These are phyloP conservation scores for Areca catechu DNA, from an alignment of 176 grass and related monocot species.

Conservation along the genomic window DNA sequence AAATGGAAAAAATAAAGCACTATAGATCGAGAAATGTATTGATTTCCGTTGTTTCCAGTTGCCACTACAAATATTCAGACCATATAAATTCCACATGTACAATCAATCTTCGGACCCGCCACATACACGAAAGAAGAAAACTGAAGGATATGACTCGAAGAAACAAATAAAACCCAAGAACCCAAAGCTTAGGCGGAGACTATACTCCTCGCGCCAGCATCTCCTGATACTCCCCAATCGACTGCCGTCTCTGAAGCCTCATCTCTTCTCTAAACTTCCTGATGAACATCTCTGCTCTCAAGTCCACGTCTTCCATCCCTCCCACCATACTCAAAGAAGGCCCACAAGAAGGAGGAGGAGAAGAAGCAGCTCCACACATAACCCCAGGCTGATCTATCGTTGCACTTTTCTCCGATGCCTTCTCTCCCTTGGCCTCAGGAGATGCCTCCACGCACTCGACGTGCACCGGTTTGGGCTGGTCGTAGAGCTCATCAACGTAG, in stretches of 20 bases:
- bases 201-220: slow-evolving; percentile 35
- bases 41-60: no score
- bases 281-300: slow-evolving; percentile 66
- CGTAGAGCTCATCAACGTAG: slow-evolving; percentile 58
- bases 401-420: slow-evolving; percentile 7
- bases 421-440: background rate
- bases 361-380: no score
- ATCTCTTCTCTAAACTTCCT: slow-evolving; percentile 79
- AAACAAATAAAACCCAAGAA: no score
- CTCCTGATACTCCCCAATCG: slow-evolving; percentile 50
- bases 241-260: slow-evolving; percentile 63
- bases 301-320: slow-evolving; percentile 55
- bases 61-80: no score
- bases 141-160: no score
- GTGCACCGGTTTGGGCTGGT: slow-evolving; percentile 1
- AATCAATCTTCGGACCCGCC: no score
- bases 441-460: background rate
- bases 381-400: slow-evolving; percentile 5
- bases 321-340: slow-evolving; percentile 8
- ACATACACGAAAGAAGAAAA: no score
- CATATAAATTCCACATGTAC: no score
- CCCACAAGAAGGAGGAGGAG: no score
- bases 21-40: no score
- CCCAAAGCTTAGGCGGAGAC: no score
- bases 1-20: no score